A percentile compares a stretch with the other conserved stretches of the same genome.
phyloP scores from a whole-genome alignment of 2,329 filamentous ascomycete species.

The Exophiala sideris region DNA sequence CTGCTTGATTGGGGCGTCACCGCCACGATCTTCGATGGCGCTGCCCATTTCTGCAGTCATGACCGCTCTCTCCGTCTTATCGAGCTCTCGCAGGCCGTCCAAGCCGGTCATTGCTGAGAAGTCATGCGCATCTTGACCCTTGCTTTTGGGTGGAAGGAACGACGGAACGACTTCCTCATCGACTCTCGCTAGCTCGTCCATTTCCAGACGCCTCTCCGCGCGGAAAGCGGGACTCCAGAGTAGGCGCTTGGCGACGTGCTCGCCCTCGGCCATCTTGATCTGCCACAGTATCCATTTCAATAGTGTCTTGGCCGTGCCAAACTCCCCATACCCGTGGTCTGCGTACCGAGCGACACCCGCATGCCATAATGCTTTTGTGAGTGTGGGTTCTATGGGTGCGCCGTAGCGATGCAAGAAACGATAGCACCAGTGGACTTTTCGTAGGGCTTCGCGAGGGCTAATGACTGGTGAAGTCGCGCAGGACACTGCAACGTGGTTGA shows the following conservation, averaged over 20 bases:
- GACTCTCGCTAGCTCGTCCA: not conserved
- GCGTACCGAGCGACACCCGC: slow-evolving; percentile 47
- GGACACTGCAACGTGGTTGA: slow-evolving; percentile 21
- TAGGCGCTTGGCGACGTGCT: slow-evolving; percentile 35
- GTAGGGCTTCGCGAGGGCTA: slow-evolving; percentile 40
- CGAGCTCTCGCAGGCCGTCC: no score
- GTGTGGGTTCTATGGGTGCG: slow-evolving; percentile 41
- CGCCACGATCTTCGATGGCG: no score
- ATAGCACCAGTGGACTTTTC: slow-evolving; percentile 48
- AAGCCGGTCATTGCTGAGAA: no score
- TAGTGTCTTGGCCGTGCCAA: slow-evolving; percentile 33
- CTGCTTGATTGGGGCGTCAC: no score
- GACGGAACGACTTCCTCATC: not conserved
- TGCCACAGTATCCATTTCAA: slow-evolving; percentile 45
- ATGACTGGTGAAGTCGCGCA: slow-evolving; percentile 16
- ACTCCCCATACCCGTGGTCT: slow-evolving; percentile 41
- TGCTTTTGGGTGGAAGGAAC: no score
- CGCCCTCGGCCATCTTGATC: slow-evolving; percentile 44
- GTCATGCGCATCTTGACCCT: no score
- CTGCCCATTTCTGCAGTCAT: no score
- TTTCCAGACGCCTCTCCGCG: not conserved
- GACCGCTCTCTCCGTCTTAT: no score
- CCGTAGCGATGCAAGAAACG: slow-evolving; percentile 41
- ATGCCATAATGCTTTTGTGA: slow-evolving; percentile 50
- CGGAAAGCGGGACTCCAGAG: slow-evolving; percentile 19